Conservation (phyloP, 345 rosid species). For the Reutealis trisperma region DNA sequence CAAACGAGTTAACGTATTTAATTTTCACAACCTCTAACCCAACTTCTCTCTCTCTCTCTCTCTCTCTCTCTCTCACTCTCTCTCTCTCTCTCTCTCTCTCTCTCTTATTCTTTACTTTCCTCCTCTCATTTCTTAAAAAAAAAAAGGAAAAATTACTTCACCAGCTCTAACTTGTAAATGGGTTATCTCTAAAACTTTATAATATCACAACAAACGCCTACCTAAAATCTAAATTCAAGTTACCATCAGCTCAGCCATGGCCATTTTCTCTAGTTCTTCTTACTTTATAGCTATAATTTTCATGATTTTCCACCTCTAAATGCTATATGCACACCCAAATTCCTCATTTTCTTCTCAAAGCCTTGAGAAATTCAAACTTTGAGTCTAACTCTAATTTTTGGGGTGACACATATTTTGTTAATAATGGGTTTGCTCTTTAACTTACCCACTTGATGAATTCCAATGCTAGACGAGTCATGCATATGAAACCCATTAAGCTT, state of each 20-base stretch:
- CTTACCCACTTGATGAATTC: constrained; percentile 49
- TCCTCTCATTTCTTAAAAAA: constrained; percentile 19
- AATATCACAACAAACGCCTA: neutral
- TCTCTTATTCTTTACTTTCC: constrained; percentile 32
- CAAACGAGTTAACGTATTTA: constrained; percentile 46
- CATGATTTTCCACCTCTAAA: constrained; percentile 36
- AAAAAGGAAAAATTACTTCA: neutral
- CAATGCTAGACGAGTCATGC: constrained; percentile 57
- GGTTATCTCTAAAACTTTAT: constrained; percentile 34
- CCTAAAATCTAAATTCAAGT: constrained; percentile 25
- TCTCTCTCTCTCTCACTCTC: neutral
- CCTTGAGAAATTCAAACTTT: constrained; percentile 51
- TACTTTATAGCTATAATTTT: constrained; percentile 32
- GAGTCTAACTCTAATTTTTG: constrained; percentile 48
- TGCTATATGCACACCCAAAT: constrained; percentile 40
- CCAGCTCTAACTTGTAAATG: constrained; percentile 35
- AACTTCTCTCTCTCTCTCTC: constrained; percentile 30
- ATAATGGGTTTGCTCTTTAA: constrained; percentile 55
- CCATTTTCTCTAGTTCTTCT: constrained; percentile 36
- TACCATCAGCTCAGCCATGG: constrained; percentile 49
- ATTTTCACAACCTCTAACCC: constrained; percentile 57
- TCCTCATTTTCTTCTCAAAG: constrained; percentile 51
- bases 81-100: neutral
- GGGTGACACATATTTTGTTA: constrained; percentile 62
- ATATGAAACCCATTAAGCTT: constrained; percentile 66